These are phyloP conservation scores for Pachysandra terminalis DNA, from an alignment of 164 flowering plant genomes.

Conservation along the genomic window DNA sequence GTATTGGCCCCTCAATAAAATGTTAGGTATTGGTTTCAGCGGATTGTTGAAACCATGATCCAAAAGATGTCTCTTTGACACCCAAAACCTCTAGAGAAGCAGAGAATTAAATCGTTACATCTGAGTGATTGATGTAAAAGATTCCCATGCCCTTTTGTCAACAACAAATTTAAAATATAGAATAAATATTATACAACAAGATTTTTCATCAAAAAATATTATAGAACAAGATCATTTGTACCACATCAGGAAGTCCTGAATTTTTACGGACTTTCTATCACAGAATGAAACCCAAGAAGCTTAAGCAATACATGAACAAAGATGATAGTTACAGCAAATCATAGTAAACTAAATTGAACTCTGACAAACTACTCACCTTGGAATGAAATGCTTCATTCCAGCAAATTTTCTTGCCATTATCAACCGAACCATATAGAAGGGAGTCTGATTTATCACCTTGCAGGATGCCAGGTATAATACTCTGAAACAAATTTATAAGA, in stretches of 20 bases:
- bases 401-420: conserved; percentile 97
- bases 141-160: too few species aligned
- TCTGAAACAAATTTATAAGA: conserved; percentile 37
- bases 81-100: too few species aligned
- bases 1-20: too few species aligned
- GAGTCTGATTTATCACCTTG: conserved; percentile 99
- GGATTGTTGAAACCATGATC: too few species aligned
- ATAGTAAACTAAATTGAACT: not conserved
- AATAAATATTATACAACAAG: too few species aligned
- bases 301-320: not conserved
- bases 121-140: too few species aligned
- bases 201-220: too few species aligned
- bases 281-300: not conserved
- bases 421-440: conserved; percentile 98
- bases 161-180: too few species aligned
- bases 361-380: conserved; percentile 50
- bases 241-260: not conserved
- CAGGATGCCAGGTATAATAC: conserved; percentile 98
- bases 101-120: too few species aligned
- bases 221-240: not conserved
- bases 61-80: too few species aligned
- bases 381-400: conserved; percentile 97
- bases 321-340: not conserved
- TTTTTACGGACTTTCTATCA: not conserved
- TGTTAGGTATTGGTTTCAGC: too few species aligned